Evolutionary conservation across 306 rosid genomes (phyloP).

Genomic region (Acacia acuminata): DNA sequence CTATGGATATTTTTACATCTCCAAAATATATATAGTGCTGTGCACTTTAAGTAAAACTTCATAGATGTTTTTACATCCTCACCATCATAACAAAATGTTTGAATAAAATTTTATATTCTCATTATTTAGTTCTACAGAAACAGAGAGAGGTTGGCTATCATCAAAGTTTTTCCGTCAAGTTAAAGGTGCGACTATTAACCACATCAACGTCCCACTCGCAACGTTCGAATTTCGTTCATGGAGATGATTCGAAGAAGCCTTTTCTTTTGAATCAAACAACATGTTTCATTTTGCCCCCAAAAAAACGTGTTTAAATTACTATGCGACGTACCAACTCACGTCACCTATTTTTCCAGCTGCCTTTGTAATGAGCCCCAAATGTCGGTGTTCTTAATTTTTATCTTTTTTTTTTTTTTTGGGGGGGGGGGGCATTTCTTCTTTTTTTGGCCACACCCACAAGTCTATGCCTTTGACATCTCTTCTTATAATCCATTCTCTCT

Average conservation of each 20-base stretch:
- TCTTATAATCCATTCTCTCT: background rate
- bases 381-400: slow-evolving; percentile 26
- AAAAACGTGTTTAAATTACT: background rate
- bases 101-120: too few species aligned
- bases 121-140: too few species aligned
- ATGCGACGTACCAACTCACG: background rate
- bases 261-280: background rate
- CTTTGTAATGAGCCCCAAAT: slow-evolving; percentile 10
- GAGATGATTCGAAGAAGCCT: background rate
- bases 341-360: background rate
- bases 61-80: too few species aligned
- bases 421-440: fast-evolving
- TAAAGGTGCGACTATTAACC: background rate
- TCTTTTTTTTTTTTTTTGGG: background rate
- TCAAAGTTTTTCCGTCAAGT: background rate
- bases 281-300: too few species aligned
- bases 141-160: too few species aligned
- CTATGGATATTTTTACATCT: too few species aligned
- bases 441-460: background rate
- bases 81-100: too few species aligned
- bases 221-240: background rate
- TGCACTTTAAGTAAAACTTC: too few species aligned
- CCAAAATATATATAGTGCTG: too few species aligned
- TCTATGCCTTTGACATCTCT: background rate
- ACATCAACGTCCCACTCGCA: background rate